Percentiles rank a stretch among this genome's conserved stretches.
Evolutionary conservation across 129 eudicot genomes (phyloP).

Genomic region (Cynara cardunculus): DNA sequence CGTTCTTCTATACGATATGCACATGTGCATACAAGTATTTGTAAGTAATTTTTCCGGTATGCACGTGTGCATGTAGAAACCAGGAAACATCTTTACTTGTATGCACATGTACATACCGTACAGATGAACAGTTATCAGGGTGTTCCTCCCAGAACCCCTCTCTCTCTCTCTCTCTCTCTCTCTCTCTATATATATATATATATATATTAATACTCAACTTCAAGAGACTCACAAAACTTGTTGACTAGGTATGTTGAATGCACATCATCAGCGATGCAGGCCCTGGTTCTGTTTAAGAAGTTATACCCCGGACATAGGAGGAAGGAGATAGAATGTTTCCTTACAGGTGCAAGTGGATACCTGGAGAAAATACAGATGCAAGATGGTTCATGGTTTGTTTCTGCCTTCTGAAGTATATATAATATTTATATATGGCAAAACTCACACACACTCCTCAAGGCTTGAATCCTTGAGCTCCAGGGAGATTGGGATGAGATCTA

Average conservation of each 20-base stretch:
- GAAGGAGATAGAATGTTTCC: slow-evolving; percentile 57
- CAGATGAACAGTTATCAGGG: no score
- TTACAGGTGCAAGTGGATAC: slow-evolving; percentile 47
- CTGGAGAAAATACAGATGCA: slow-evolving; percentile 64
- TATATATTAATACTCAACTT: background rate
- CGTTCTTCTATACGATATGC: no score
- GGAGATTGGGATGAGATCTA: background rate
- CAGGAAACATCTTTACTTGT: no score
- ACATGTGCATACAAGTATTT: no score
- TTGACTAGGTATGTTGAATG: slow-evolving; percentile 75
- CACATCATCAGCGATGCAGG: slow-evolving; percentile 82
- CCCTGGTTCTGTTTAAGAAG: slow-evolving; percentile 65
- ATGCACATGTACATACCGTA: no score
- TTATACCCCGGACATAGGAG: slow-evolving; percentile 63
- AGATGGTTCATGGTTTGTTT: slow-evolving; percentile 89
- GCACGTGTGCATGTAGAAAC: no score
- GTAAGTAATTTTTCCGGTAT: no score
- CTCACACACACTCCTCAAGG: background rate
- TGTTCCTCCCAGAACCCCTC: no score
- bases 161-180: no score
- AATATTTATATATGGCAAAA: background rate
- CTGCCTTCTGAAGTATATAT: background rate
- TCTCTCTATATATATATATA: background rate
- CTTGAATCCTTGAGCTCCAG: background rate
- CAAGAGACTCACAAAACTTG: slow-evolving; percentile 11